phyloP scores from a whole-genome alignment of 805 yeast species.

The Naumovozyma castellii region DNA sequence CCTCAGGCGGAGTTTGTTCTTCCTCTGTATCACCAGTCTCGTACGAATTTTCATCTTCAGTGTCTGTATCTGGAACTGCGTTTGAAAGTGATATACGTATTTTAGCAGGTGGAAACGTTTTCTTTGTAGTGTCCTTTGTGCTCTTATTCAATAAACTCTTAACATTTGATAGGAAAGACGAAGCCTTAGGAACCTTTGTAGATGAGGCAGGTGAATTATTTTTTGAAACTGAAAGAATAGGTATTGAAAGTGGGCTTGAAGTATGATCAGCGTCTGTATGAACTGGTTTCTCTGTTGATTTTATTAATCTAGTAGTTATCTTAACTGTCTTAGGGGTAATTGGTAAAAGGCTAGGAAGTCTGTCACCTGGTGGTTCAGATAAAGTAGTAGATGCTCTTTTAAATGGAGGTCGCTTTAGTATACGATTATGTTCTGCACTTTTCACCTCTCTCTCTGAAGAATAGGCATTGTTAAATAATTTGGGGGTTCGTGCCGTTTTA shows the following conservation, averaged over 20 bases:
- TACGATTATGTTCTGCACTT: background rate
- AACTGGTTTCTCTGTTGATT: background rate
- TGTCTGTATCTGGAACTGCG: background rate
- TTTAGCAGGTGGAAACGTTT: background rate
- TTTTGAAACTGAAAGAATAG: background rate
- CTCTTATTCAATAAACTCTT: background rate
- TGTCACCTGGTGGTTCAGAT: background rate
- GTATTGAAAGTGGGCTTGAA: background rate
- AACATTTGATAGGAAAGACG: constrained; percentile 1
- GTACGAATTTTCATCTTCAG: no score
- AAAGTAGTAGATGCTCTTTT: background rate
- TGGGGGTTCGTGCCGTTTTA: background rate
- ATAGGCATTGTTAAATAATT: background rate
- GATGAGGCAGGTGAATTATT: background rate
- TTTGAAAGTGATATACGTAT: background rate
- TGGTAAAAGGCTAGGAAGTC: background rate
- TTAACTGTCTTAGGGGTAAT: background rate
- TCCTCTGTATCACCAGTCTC: background rate
- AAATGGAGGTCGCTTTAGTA: background rate
- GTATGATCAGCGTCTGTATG: no score
- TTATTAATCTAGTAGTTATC: background rate
- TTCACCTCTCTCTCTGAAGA: background rate
- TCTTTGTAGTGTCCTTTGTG: background rate
- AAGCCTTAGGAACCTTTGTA: background rate
- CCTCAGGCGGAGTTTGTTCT: no score